Base-by-base conservation (phyloP, 148 eudicot species). In the Heliamphora exappendiculata region DNA sequence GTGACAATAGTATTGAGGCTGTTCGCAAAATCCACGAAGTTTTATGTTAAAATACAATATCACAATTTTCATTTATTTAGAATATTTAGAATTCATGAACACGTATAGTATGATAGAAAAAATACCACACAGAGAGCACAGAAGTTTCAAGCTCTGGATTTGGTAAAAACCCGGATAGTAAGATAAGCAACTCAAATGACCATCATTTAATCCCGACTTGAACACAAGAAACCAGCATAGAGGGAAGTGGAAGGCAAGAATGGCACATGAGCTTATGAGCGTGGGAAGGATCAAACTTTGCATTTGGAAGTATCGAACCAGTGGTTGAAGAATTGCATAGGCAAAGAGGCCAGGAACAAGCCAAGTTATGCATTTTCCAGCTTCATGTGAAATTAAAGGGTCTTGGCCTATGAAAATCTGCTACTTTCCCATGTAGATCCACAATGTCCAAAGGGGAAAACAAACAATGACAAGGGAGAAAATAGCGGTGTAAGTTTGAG, bases 91-190 rank as follows among this genome's bases (percentile, higher is more conserved):
- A 29, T 14, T 67, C 20, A 73, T 29, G 14, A 67, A 11, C 2
- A 19, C 67, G 14, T 33, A 39, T 11, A 41, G 74, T 3, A 69
- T 2, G 50, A 50, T 37, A 77, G 51, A 16, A 54, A 39, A 28
- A 70, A 19, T 81, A 87, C 90, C 90, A 85, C 50, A 87, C 77
- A 0, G 87, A 82, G 31, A 87, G 86, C 37, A 85, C 90, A 0
- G 88, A 87, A 67, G 86, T 68, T 77, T 87, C 87, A 3, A 85
- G 85, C 54, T 85, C 70, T 1, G 86, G 84, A 74, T 85, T 82
- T 4, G 90, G 81, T 49, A 87, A 58, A 39, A 81, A 76, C 14
- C 87, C 86, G 1, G 90, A 67, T 1, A 85, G 45, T 54, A 85
- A 67, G 3, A 79, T 72, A 2, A 87, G 33, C 1, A 82, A 24